A percentile compares a stretch with the other conserved stretches of the same genome.
Evolutionary conservation across 2,329 filamentous ascomycete species (phyloP).

Genomic region (Berkeleyomyces basicola): DNA sequence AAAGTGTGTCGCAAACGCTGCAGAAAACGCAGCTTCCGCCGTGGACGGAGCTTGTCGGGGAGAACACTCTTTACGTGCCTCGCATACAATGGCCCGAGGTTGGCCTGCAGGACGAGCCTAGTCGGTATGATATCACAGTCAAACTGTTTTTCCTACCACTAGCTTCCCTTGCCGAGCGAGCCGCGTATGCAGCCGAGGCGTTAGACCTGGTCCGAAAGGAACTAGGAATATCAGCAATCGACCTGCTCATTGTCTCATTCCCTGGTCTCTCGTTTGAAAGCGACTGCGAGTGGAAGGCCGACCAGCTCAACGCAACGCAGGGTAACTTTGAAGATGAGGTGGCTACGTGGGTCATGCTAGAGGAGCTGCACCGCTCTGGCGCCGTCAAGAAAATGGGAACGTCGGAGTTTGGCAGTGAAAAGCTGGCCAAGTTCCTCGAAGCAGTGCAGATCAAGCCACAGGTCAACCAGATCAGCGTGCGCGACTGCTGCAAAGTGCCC

Average conservation of each 20-base stretch:
- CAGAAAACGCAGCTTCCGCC: slow-evolving; percentile 22
- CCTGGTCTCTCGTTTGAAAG: slow-evolving; percentile 88
- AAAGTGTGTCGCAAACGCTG: slow-evolving; percentile 18
- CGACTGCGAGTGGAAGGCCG: slow-evolving; percentile 66
- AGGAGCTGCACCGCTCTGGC: slow-evolving; percentile 54
- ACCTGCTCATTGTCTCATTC: slow-evolving; percentile 84
- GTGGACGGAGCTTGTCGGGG: slow-evolving; percentile 51
- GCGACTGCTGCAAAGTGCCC: slow-evolving; percentile 90
- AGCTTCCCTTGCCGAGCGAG: slow-evolving; percentile 46
- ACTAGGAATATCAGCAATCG: slow-evolving; percentile 56
- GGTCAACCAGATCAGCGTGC: slow-evolving; percentile 91
- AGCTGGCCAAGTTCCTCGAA: slow-evolving; percentile 60
- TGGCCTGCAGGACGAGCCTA: slow-evolving; percentile 62
- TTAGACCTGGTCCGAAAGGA: slow-evolving; percentile 66
- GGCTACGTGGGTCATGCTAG: slow-evolving; percentile 55
- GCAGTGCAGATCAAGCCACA: slow-evolving; percentile 55
- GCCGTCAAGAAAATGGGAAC: slow-evolving; percentile 63
- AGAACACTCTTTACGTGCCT: slow-evolving; percentile 54
- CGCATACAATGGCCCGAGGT: slow-evolving; percentile 54
- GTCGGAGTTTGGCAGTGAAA: slow-evolving; percentile 77
- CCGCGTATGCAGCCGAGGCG: slow-evolving; percentile 58
- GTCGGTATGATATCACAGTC: slow-evolving; percentile 83
- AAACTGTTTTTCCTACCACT: slow-evolving; percentile 86
- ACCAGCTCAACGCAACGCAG: slow-evolving; percentile 42
- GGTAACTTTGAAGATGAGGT: slow-evolving; percentile 50